phyloP scores from a whole-genome alignment of 2,329 filamentous ascomycete genomes.

The Cercospora canescens region DNA sequence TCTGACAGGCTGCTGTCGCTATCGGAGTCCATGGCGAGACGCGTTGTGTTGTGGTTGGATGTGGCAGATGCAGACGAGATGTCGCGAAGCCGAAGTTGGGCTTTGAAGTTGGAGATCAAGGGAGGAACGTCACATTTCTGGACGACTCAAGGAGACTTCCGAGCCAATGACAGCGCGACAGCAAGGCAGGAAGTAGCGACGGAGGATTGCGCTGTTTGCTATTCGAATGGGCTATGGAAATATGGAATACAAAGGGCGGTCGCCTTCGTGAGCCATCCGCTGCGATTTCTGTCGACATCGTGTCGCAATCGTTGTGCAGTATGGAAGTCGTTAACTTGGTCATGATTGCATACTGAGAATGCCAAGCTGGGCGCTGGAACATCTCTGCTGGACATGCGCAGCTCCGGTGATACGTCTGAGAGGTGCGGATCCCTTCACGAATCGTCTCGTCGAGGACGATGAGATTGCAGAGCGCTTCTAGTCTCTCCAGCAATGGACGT shows the following conservation, averaged over 20 bases:
- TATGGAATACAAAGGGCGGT: background rate
- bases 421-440: background rate
- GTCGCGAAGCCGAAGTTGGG: slow-evolving; percentile 15
- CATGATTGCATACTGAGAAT: background rate
- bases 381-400: background rate
- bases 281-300: background rate
- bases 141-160: slow-evolving; percentile 8
- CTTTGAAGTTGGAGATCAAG: slow-evolving; percentile 9
- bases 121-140: slow-evolving; percentile 22
- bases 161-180: slow-evolving; percentile 22
- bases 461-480: background rate
- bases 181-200: slow-evolving; percentile 14
- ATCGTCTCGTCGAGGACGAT: background rate
- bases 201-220: slow-evolving; percentile 13
- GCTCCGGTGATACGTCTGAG: background rate
- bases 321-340: background rate
- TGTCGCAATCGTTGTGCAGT: background rate
- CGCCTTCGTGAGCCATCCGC: background rate
- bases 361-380: background rate
- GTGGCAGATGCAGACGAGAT: slow-evolving; percentile 22
- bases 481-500: background rate
- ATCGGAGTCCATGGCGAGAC: slow-evolving; percentile 50
- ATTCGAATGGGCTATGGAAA: slow-evolving; percentile 23
- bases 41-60: slow-evolving; percentile 33
- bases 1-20: slow-evolving; percentile 60